Base-by-base conservation (phyloP, 1,284 basidiomycete genomes). In the Rhodotorula sp. region DNA sequence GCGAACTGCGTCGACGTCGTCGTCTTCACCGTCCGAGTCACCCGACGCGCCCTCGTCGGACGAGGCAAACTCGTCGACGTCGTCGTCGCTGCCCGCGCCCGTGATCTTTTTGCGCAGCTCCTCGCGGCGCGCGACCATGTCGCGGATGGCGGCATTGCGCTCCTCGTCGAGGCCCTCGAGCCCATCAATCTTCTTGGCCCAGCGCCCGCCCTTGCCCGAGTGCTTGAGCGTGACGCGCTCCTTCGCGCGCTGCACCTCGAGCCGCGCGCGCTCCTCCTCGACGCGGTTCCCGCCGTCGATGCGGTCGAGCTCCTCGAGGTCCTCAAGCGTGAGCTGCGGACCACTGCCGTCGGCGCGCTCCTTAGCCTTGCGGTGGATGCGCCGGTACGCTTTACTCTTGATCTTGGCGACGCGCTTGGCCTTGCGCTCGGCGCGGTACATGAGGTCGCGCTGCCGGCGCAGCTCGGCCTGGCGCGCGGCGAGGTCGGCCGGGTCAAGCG, bases 391-490 rank as follows among this genome's bases (percentile, higher is more conserved):
- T 82, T 96, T 97, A 81, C 89, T 91, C 85, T 99, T 98, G 84
- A 99, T 98, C 83, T 97, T 98, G 53, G 90, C 88, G 14, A 97
- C 86, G 17, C 95, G 88, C 74, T 91, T 92, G 16, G 93, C 92
- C 81, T 96, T 96, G 52, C 88, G 85, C 79, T 99, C 95, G 0
- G 92, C 93, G 7, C 95, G 88, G 84, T 97, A 97, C 85, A 95
- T 91, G 61, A 98, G 85, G 78, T 97, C 94, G 46, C 96, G 88
- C 87, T 93, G 93, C 78, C 89, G 87, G 23, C 91, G 87, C 21
- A 98, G 86, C 79, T 95, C 91, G 2, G 86, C 87, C 2, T 92
- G 88, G 0, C 95, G 88, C 12, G 87, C 86, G 4, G 88, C 86
- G 53, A 95, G 90, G 80, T 97, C 93, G 79, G 93, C 92, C 12